Base-by-base conservation (phyloP, 1,284 basidiomycete genomes). In the Pseudozyma tsukubaensis region DNA sequence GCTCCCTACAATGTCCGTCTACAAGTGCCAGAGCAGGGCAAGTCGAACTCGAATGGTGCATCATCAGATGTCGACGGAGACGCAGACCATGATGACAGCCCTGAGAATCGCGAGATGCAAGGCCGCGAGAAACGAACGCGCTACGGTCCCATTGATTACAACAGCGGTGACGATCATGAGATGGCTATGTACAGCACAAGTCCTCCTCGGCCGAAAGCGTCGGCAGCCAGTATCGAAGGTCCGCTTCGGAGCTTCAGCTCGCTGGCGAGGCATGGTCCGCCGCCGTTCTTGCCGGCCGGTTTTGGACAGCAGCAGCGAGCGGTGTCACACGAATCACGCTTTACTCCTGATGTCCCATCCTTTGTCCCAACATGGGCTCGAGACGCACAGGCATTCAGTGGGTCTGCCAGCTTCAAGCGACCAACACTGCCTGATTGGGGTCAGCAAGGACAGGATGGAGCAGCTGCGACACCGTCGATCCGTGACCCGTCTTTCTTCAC, bases 221-320 rank as follows among this genome's bases (percentile, higher is more conserved):
- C 78, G 9, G 52, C 78, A 1, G 78, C 78, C 16, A 77, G 65
- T 40, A 79, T 80, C 72, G 77, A 78, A 50, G 77, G 78, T 1
- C 74, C 77, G 0, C 49, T 78, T 34, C 74, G 78, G 7, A 59
- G 56, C 42, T 75, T 62, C 43, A 70, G 72, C 56, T 45, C 72
- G 2, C 48, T 75, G 29, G 45, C 67, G 2, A 62, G 64, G 24
- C 37, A 59, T n/a, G 59, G 63, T 36, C 67, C 72, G 5, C 75
- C 71, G 21, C 68, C 78, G 1, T 77, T 79, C 76, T 39, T 77
- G 19, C 50, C 69, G 11, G 47, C 51, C 8, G 61, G 58, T 34
- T 58, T 59, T 13, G 34, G 37, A 12, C 56, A 51, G 14, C 63
- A 62, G 54, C 66, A 58, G 37, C 62, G 68, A 12, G 52, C 68